Evolutionary conservation across 73 alveolate species (phyloP), one percentile per base, ranked within the genome.

Genomic region (Tetrahymena malaccensis): DNA sequence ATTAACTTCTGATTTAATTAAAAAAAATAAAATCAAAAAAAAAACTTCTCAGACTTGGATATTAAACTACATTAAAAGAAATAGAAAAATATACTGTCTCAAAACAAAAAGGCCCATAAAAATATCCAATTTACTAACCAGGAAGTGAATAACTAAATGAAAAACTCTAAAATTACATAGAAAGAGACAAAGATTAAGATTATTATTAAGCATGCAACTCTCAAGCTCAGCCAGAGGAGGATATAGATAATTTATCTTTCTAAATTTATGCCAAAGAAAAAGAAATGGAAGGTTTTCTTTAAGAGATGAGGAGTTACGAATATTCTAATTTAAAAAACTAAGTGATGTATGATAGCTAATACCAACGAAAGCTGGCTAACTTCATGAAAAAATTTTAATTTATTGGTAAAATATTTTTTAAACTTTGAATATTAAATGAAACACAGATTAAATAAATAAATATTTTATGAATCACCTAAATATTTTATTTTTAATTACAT

Each of bases 11-110:
- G 9, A 43, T 8, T 0, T 25, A 70, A 0, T 11, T 70, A 27
- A 7, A 27, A 12, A 33, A 70, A 5, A 10, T 27, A 27, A 70
- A 70, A 4, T 5, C 5, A 70, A n/a, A 70, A 3, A 22, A 9
- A 5, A 70, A 70, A 22, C 2, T 98, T 22, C 98, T 97, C 9
- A 97, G 99, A 96, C 94, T 98, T 35, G 99, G 99, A 1, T 99
- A 99, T 33, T 94, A 97, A 56, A 94, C 98, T 16, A 96, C 97
- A 94, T 95, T 96, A 93, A 97, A 97, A 55, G 40, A 34, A 27
- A 43, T 97, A 27, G 0, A 94, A 94, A 11, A 94, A 31, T 70
- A 22, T 11, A 70, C 89, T 19, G 17, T 70, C 10, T 1, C 7
- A 27, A 25, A 70, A 22, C 5, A 70, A 70, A 0, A n/a, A 70